Percentiles rank a stretch among this genome's conserved stretches.
phyloP scores from a whole-genome alignment of 495 filamentous ascomycete species.

The Podospora sp. region DNA sequence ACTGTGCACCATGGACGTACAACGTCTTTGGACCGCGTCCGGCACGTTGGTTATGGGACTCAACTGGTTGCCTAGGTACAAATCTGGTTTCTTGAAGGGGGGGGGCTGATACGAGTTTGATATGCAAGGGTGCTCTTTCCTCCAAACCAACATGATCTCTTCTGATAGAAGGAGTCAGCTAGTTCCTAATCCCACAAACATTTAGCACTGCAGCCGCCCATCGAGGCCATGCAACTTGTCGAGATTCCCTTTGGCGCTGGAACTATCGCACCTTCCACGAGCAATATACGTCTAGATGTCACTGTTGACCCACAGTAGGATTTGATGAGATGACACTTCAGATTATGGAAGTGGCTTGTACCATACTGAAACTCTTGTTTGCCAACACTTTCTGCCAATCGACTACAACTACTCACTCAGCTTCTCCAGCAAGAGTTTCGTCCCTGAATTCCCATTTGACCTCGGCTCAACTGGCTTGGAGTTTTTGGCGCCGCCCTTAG shows the following conservation, averaged over 20 bases:
- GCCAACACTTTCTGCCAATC: background rate
- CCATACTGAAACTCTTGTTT: background rate
- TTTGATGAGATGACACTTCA: background rate
- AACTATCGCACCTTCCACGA: background rate
- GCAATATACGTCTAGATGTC: background rate
- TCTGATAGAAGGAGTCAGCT: background rate
- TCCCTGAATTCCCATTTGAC: conserved; percentile 29
- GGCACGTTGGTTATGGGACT: background rate
- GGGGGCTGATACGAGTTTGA: background rate
- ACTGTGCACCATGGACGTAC: background rate
- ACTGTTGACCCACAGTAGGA: background rate
- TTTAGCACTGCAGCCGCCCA: background rate
- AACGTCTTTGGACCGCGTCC: background rate
- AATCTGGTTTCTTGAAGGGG: background rate
- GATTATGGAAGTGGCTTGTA: background rate
- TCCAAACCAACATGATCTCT: background rate
- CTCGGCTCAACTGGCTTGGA: conserved; percentile 44
- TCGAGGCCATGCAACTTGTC: background rate
- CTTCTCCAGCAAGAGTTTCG: conserved; percentile 54
- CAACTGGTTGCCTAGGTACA: background rate
- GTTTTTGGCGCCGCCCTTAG: conserved; percentile 48
- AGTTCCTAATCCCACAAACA: background rate
- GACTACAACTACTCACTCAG: conserved; percentile 23
- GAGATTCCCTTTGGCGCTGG: background rate
- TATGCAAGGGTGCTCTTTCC: background rate